These are phyloP conservation scores for Alternaria viburni DNA, from an alignment of 2,329 filamentous ascomycete genomes.

Conservation along the genomic window DNA sequence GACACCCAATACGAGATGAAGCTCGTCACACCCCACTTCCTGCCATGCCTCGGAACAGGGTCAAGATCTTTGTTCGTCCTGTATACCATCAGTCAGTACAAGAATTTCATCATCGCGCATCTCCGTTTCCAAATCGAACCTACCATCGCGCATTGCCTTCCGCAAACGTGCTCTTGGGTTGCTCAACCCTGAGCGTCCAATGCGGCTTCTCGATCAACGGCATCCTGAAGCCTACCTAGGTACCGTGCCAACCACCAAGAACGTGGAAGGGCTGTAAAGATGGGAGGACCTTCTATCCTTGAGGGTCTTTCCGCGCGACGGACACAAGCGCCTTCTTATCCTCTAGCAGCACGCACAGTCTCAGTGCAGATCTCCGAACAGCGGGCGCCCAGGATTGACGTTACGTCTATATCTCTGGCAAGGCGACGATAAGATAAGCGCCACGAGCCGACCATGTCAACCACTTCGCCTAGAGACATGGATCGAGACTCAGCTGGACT, in stretches of 20 bases:
- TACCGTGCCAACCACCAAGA: not conserved
- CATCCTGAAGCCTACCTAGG: slow-evolving; percentile 30
- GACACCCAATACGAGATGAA: slow-evolving; percentile 61
- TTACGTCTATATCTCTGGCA: slow-evolving; percentile 2
- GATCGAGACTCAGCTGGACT: not conserved
- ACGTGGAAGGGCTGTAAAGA: not conserved
- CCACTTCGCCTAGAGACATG: not conserved
- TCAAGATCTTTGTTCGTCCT: slow-evolving; percentile 59
- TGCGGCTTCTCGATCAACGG: slow-evolving; percentile 47
- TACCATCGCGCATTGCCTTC: slow-evolving; percentile 47
- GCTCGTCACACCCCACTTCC: slow-evolving; percentile 56
- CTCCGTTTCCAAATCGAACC: slow-evolving; percentile 3
- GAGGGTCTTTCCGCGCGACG: not conserved
- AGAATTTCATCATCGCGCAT: not conserved
- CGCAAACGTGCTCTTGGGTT: slow-evolving; percentile 55
- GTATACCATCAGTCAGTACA: not conserved
- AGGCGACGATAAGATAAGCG: slow-evolving; percentile 7
- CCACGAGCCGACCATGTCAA: not conserved
- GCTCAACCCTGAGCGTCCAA: slow-evolving; percentile 50
- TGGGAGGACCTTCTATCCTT: not conserved
- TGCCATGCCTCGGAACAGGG: slow-evolving; percentile 51
- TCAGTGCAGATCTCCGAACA: slow-evolving; percentile 6
- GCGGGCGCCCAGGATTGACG: not conserved
- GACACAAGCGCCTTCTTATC: slow-evolving; percentile 10
- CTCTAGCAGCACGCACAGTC: not conserved